phyloP scores from a whole-genome alignment of 2,329 filamentous ascomycete species.

The Aureobasidium sp. region DNA sequence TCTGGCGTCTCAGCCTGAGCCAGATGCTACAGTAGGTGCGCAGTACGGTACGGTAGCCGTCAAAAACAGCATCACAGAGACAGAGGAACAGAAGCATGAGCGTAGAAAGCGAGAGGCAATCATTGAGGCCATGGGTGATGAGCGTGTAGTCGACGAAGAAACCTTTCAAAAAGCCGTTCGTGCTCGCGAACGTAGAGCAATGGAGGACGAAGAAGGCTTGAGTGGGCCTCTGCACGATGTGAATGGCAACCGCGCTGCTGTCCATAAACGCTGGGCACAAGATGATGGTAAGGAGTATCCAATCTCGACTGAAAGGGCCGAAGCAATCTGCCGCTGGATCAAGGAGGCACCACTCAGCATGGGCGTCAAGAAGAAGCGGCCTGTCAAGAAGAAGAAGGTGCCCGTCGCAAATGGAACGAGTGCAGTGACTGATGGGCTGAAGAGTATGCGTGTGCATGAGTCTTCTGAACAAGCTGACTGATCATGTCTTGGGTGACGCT shows the following conservation, averaged over 20 bases:
- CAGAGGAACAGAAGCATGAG: slow-evolving; percentile 50
- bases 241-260: not conserved
- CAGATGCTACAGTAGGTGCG: slow-evolving; percentile 10
- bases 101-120: slow-evolving; percentile 58
- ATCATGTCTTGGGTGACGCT: not conserved
- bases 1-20: slow-evolving; percentile 31
- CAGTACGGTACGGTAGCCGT: slow-evolving; percentile 14
- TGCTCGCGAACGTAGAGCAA: slow-evolving; percentile 50
- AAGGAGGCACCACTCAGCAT: slow-evolving; percentile 38
- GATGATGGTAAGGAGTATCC: slow-evolving; percentile 53
- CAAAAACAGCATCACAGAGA: slow-evolving; percentile 28
- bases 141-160: slow-evolving; percentile 60
- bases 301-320: slow-evolving; percentile 62
- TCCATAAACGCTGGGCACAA: not conserved
- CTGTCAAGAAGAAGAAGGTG: slow-evolving; percentile 17
- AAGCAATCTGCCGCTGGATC: slow-evolving; percentile 64
- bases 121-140: slow-evolving; percentile 59
- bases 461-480: slow-evolving; percentile 2
- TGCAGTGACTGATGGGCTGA: not conserved
- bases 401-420: not conserved
- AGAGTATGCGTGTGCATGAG: not conserved
- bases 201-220: slow-evolving; percentile 48
- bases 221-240: slow-evolving; percentile 28
- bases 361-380: slow-evolving; percentile 31
- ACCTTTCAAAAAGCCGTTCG: slow-evolving; percentile 57